Evolutionary conservation across 148 eudicot genomes (phyloP).

Genomic region (Pouteria glomerata): DNA sequence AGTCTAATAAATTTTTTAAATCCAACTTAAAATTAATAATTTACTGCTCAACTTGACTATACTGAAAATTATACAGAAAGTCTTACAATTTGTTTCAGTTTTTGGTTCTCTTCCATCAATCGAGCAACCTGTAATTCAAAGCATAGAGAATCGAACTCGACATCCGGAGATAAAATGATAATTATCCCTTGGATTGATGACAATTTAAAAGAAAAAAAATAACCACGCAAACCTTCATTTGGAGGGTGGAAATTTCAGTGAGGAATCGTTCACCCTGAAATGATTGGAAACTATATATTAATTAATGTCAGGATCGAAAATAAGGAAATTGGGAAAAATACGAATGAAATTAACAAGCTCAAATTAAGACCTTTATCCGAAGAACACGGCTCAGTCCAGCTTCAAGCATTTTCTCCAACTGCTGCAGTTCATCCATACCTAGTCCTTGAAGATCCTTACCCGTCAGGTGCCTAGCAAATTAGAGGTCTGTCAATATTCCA

Average conservation of each 20-base stretch:
- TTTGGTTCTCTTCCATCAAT: constrained; percentile 48
- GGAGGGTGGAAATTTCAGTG: constrained; percentile 38
- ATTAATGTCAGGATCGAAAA: not conserved
- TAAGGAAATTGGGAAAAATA: not conserved
- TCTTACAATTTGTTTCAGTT: constrained; percentile 41
- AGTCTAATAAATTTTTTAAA: too few relatives aligned
- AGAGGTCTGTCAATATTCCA: not conserved
- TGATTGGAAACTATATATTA: not conserved
- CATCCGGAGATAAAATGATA: too few relatives aligned
- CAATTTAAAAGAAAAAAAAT: too few relatives aligned
- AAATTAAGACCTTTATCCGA: constrained; percentile 32
- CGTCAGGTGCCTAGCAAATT: constrained; percentile 24
- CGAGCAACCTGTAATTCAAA: constrained; percentile 34
- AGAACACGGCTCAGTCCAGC: constrained; percentile 37
- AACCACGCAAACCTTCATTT: constrained; percentile 34
- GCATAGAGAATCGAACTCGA: too few relatives aligned
- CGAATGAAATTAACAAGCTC: not conserved
- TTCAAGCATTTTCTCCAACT: constrained; percentile 42
- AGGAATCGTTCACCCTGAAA: constrained; percentile 37
- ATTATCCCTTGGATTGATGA: too few relatives aligned
- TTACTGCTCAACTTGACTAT: too few relatives aligned
- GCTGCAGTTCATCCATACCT: constrained; percentile 34
- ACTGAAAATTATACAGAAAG: too few relatives aligned
- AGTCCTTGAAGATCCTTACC: constrained; percentile 49
- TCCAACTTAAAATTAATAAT: too few relatives aligned